Conservation (phyloP, 179 eudicot genomes). For the Silene noctiflora region DNA sequence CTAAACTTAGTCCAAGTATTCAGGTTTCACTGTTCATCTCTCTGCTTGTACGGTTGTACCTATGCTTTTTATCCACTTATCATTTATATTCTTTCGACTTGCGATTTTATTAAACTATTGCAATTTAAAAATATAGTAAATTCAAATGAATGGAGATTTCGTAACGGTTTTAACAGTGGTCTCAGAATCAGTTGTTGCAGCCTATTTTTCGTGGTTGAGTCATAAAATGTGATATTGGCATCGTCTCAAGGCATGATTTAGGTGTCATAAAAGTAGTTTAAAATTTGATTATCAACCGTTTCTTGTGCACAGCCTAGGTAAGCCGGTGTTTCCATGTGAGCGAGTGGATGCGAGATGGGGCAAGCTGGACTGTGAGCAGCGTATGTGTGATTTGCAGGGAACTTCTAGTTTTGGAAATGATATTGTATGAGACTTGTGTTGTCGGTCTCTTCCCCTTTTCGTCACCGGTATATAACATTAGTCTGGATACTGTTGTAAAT, state of each 20-base stretch:
- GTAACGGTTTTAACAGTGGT: too few relatives aligned
- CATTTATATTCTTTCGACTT: too few relatives aligned
- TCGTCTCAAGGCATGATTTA: neutral
- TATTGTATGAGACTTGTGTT: slow-evolving; percentile 9
- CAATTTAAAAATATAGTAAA: too few relatives aligned
- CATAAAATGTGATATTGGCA: neutral
- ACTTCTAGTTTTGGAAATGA: slow-evolving; percentile 34
- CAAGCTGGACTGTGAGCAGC: slow-evolving; percentile 80
- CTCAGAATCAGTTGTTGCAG: too few relatives aligned
- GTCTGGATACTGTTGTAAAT: neutral
- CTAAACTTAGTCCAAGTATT: too few relatives aligned
- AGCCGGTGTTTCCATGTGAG: slow-evolving; percentile 68
- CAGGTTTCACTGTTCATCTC: too few relatives aligned
- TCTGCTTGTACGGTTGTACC: too few relatives aligned
- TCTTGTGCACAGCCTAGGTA: slow-evolving; percentile 55
- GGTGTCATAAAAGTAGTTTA: too few relatives aligned
- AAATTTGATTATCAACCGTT: neutral
- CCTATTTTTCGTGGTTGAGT: neutral
- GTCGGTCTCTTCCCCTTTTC: neutral
- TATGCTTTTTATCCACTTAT: too few relatives aligned
- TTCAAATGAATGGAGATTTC: too few relatives aligned
- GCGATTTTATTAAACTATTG: too few relatives aligned
- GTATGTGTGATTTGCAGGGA: slow-evolving; percentile 77
- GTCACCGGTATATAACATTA: neutral
- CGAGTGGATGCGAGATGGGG: slow-evolving; percentile 95